Percentiles rank a stretch among this genome's conserved stretches.
phyloP scores from a whole-genome alignment of 352 stramenopile genomes.

The Phytophthora hibernalis region DNA sequence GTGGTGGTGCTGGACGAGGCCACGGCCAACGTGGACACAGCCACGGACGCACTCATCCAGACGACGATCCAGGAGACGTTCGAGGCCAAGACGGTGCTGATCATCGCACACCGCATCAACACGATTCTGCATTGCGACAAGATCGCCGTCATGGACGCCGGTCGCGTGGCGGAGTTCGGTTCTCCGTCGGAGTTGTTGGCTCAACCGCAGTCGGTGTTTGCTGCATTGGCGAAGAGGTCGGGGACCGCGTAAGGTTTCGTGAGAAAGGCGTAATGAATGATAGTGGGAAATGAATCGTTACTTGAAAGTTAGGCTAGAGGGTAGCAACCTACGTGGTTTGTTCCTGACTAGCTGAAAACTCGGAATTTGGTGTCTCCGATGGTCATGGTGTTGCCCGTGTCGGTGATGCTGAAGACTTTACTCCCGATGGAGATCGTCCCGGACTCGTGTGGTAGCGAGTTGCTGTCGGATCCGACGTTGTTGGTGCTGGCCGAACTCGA shows the following conservation, averaged over 20 bases:
- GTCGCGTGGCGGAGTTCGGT: conserved; percentile 29
- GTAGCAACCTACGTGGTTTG: background rate
- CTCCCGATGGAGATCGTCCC: conserved; percentile 32
- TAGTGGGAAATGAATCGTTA: background rate
- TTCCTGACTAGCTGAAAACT: conserved; percentile 10
- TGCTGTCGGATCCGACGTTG: background rate
- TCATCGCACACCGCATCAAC: conserved; percentile 9
- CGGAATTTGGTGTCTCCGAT: conserved; percentile 19
- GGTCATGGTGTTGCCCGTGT: conserved; percentile 19
- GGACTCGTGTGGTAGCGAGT: conserved; percentile 2
- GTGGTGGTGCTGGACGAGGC: conserved; percentile 8
- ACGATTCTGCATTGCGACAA: conserved; percentile 9
- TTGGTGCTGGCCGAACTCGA: conserved; percentile 6
- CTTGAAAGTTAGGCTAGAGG: background rate
- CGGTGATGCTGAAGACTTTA: conserved; percentile 17
- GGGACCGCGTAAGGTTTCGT: background rate
- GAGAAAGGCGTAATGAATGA: background rate
- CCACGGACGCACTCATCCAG: conserved; percentile 9
- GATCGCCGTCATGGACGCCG: conserved; percentile 22
- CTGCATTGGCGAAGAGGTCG: conserved; percentile 43
- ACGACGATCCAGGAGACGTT: conserved; percentile 4
- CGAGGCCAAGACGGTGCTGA: conserved; percentile 6
- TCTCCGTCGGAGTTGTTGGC: conserved; percentile 76
- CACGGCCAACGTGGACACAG: conserved; percentile 9
- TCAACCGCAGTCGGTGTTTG: conserved; percentile 83